A percentile compares a stretch with the other conserved stretches of the same genome.
phyloP scores from a whole-genome alignment of 805 yeast genomes.

The Metschnikowia sp. region DNA sequence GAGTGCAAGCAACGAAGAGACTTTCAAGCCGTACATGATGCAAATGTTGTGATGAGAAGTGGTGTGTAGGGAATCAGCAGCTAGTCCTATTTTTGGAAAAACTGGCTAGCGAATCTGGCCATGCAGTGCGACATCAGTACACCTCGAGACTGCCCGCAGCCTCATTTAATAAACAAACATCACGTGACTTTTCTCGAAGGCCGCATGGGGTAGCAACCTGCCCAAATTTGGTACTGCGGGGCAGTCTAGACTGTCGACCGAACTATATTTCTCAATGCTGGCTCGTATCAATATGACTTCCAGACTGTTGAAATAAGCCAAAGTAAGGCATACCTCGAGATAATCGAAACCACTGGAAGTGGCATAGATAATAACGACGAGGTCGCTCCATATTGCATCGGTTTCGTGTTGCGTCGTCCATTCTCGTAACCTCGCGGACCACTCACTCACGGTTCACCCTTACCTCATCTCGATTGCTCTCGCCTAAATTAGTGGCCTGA shows the following conservation, averaged over 20 bases:
- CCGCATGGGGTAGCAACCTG: too few species aligned
- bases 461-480: not conserved
- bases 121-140: conserved; percentile 6
- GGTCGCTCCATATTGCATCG: too few species aligned
- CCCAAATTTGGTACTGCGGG: too few species aligned
- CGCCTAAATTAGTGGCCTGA: not conserved
- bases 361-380: too few species aligned
- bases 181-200: conserved; percentile 3
- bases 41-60: too few species aligned
- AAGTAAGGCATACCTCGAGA: not conserved
- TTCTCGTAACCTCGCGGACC: not conserved
- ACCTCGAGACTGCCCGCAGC: conserved; percentile 1
- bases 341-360: too few species aligned
- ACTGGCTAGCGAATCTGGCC: not conserved
- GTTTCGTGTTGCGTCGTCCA: too few species aligned
- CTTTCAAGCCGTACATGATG: conserved; percentile 14
- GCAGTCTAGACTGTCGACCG: too few species aligned
- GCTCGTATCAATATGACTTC: too few species aligned
- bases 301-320: not conserved
- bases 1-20: conserved; percentile 23
- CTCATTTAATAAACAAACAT: conserved; percentile 9
- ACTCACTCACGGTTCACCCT: not conserved
- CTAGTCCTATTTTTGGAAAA: conserved; percentile 3
- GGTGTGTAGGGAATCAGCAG: not conserved
- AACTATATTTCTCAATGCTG: too few species aligned